A percentile compares a stretch with the other conserved stretches of the same genome.
Conservation (phyloP, 176 grass and related monocot genomes). For the Zea luxurians region DNA sequence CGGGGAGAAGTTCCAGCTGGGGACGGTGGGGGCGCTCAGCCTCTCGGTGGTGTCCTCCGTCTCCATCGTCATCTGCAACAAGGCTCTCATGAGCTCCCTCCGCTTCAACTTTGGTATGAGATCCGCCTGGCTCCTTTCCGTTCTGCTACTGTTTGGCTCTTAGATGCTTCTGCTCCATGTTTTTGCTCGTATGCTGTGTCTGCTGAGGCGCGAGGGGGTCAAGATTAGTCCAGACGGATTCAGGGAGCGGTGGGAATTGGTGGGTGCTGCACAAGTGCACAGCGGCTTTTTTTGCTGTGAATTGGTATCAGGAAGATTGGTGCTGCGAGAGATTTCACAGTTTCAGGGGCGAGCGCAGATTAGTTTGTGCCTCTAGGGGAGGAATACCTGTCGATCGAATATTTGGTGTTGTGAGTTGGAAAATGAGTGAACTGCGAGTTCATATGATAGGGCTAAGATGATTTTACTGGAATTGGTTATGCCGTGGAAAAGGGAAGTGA, state of each 20-base stretch:
- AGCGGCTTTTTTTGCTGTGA: background rate
- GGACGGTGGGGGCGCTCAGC: constrained; percentile 85
- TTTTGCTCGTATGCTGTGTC: background rate
- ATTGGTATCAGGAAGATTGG: background rate
- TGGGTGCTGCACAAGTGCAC: background rate
- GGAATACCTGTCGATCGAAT: background rate
- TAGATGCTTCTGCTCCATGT: constrained; percentile 24
- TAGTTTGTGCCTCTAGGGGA: background rate
- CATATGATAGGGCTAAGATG: background rate
- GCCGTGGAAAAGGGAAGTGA: background rate
- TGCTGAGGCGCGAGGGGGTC: background rate
- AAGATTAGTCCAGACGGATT: constrained; percentile 4
- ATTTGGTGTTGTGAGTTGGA: background rate
- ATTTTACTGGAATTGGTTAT: background rate
- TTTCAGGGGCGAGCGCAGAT: background rate
- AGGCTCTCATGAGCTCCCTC: constrained; percentile 94
- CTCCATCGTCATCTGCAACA: constrained; percentile 98
- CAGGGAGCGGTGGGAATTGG: background rate
- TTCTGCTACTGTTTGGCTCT: background rate
- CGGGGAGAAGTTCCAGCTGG: constrained; percentile 90
- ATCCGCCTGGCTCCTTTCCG: constrained; percentile 37
- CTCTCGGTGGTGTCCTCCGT: constrained; percentile 96
- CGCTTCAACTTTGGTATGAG: constrained; percentile 90
- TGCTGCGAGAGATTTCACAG: background rate
- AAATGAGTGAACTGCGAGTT: constrained; percentile 14